Base-by-base conservation (phyloP, 2,329 filamentous ascomycete genomes). In the Nannizziopsis barbatae region DNA sequence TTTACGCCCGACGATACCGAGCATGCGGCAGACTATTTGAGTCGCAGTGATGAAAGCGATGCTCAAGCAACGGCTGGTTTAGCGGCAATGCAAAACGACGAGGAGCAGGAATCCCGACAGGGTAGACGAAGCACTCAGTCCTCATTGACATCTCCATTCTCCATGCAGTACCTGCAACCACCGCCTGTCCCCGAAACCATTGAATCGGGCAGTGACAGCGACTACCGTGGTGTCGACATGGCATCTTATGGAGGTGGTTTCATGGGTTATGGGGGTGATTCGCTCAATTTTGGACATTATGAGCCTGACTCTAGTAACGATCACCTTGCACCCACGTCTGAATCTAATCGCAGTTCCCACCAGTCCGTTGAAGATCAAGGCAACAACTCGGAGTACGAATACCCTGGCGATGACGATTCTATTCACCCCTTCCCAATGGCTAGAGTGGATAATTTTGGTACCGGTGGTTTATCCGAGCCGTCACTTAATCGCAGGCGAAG, bases 11-110 rank as follows among this genome's bases (percentile, higher is more conserved):
- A 70, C 3, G 68, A 65, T 3, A 62, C 65, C 1, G 67, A 69
- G 47, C 62, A 71, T 44, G 67, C 69, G 50, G 63, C 70, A 35
- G 70, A 71, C 51, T 70, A 72, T 50, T 68, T 67, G 51, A 68
- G 69, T 5, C 75, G 74, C 56, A 73, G 73, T 53, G 84, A 90
- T 47, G 87, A 93, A 43, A 93, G 87, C 60, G 90, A 96, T 60
- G 80, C 84, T 0, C 90, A 95, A 64, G 90, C 84, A 15, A 81
- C 84, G 35, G 86, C 86, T 52, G 90, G 92, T 12, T 70, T 93
- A 45, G 77, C 85, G 61, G 88, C 88, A 55, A 80, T 96, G 75
- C 80, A 81, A 50, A 79, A 89, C 3, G 87, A 94, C 52, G 78
- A 87, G 62, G 75, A 81, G 62, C 85, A 93, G 51, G 79, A 81